Evolutionary conservation across 768 basidiomycete species (phyloP).

Genomic region (Boletus huronensis): DNA sequence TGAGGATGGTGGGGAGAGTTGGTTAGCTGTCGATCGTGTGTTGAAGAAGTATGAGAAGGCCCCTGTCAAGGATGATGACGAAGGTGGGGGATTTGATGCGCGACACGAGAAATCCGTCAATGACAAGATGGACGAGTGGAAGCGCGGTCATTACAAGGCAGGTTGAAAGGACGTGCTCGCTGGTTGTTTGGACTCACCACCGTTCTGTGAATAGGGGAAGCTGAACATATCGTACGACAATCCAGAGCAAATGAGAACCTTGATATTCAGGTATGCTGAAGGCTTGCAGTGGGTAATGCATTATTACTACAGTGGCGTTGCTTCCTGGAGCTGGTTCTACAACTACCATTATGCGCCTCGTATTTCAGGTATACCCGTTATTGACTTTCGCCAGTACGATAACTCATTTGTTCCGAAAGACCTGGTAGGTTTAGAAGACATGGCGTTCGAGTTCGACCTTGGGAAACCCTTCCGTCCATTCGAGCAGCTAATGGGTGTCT

Average conservation of each 20-base stretch:
- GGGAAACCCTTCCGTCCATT: slow-evolving; percentile 90
- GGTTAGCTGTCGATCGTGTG: slow-evolving; percentile 74
- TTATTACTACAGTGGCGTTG: slow-evolving; percentile 96
- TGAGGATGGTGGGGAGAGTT: slow-evolving; percentile 65
- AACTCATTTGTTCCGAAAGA: slow-evolving; percentile 37
- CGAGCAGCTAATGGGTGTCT: slow-evolving; percentile 96
- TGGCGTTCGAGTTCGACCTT: slow-evolving; percentile 83
- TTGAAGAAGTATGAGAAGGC: slow-evolving; percentile 87
- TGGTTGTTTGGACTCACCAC: slow-evolving; percentile 11
- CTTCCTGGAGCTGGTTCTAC: slow-evolving; percentile 99
- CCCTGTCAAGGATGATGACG: slow-evolving; percentile 66
- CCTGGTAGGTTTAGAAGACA: slow-evolving; percentile 59
- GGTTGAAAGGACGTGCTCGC: slow-evolving; percentile 39
- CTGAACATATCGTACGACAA: slow-evolving; percentile 75
- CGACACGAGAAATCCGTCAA: slow-evolving; percentile 67
- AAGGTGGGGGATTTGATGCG: slow-evolving; percentile 73
- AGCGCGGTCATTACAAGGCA: slow-evolving; percentile 85
- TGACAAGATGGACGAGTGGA: slow-evolving; percentile 93
- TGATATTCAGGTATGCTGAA: slow-evolving; percentile 83
- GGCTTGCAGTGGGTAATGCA: slow-evolving; percentile 99
- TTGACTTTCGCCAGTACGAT: background rate
- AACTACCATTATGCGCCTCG: slow-evolving; percentile 96
- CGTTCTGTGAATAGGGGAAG: slow-evolving; percentile 60
- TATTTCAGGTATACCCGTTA: slow-evolving; percentile 70
- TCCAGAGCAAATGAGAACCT: slow-evolving; percentile 60